Conservation (phyloP, 352 stramenopile genomes). For the Pilasporangium apinafurcum region DNA sequence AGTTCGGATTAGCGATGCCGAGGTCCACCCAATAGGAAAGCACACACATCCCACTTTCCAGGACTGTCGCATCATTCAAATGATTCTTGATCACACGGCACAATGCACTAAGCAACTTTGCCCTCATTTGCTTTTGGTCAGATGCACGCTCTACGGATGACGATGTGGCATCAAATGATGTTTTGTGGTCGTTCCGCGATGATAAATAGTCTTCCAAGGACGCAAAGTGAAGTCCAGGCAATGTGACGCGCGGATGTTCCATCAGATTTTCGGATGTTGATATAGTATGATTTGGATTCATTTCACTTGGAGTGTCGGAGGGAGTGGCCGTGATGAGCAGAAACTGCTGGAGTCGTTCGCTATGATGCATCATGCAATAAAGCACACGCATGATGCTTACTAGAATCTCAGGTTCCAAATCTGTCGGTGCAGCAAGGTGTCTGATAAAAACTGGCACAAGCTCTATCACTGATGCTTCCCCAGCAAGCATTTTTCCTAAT, state of each 20-base stretch:
- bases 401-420: slow-evolving; percentile 28
- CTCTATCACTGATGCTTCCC: slow-evolving; percentile 27
- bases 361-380: slow-evolving; percentile 46
- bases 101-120: slow-evolving; percentile 36
- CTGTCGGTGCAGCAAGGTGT: slow-evolving; percentile 30
- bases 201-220: slow-evolving; percentile 47
- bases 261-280: slow-evolving; percentile 8
- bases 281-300: too few relatives aligned
- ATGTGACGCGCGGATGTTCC: slow-evolving; percentile 26
- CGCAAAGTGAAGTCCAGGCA: slow-evolving; percentile 28
- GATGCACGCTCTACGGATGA: slow-evolving; percentile 16
- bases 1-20: slow-evolving; percentile 5
- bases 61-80: slow-evolving; percentile 28
- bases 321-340: slow-evolving; percentile 17
- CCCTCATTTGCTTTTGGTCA: slow-evolving; percentile 23
- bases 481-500: slow-evolving; percentile 41
- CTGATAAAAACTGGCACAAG: slow-evolving; percentile 45
- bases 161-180: slow-evolving; percentile 1
- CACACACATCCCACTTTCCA: slow-evolving; percentile 30
- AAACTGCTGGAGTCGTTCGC: slow-evolving; percentile 40
- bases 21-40: slow-evolving; percentile 43
- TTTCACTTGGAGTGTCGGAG: too few relatives aligned
- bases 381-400: slow-evolving; percentile 45
- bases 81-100: slow-evolving; percentile 49
- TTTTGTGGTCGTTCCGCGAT: slow-evolving; percentile 1